Evolutionary conservation across 2,329 filamentous ascomycete genomes (phyloP).

Genomic region (Simplicillium aogashimaense): DNA sequence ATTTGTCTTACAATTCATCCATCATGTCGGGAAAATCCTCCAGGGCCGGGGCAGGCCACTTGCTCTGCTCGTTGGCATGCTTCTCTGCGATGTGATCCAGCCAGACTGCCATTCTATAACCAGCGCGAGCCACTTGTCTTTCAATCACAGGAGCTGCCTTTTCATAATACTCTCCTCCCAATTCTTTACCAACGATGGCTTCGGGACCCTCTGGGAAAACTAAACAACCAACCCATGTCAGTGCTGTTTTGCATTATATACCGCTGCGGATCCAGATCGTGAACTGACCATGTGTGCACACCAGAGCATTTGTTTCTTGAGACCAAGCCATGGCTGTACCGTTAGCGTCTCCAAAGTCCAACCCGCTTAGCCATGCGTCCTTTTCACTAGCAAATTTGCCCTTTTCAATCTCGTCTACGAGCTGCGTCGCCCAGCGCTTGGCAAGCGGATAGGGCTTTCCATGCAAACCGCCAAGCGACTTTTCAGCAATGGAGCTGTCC

Average conservation of each 20-base stretch:
- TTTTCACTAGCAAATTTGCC: conserved; percentile 44
- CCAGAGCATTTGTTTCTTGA: conserved; percentile 48
- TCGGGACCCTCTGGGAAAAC: conserved; percentile 53
- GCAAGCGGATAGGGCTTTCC: conserved; percentile 41
- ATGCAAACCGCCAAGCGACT: conserved; percentile 45
- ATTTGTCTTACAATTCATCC: too few relatives aligned
- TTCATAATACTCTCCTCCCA: conserved; percentile 54
- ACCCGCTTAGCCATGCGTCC: conserved; percentile 44
- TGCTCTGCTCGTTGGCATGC: conserved; percentile 4
- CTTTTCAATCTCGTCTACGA: conserved; percentile 42
- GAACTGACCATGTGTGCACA: conserved; percentile 49
- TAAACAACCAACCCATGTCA: conserved; percentile 11
- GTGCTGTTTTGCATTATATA: conserved; percentile 7
- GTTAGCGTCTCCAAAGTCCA: conserved; percentile 43
- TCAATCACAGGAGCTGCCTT: conserved; percentile 55
- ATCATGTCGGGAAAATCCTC: too few relatives aligned
- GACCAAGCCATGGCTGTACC: conserved; percentile 55
- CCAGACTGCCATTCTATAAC: conserved; percentile 59
- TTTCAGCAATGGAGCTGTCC: conserved; percentile 62
- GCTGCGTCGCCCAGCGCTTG: conserved; percentile 43
- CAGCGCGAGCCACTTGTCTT: conserved; percentile 56
- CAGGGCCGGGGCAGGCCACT: too few relatives aligned
- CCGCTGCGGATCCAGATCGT: not conserved
- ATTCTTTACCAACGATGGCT: conserved; percentile 48
- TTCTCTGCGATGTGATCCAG: conserved; percentile 49